These are phyloP conservation scores for Alternaria brassicae DNA, from an alignment of 2,329 filamentous ascomycete species.

Conservation along the genomic window DNA sequence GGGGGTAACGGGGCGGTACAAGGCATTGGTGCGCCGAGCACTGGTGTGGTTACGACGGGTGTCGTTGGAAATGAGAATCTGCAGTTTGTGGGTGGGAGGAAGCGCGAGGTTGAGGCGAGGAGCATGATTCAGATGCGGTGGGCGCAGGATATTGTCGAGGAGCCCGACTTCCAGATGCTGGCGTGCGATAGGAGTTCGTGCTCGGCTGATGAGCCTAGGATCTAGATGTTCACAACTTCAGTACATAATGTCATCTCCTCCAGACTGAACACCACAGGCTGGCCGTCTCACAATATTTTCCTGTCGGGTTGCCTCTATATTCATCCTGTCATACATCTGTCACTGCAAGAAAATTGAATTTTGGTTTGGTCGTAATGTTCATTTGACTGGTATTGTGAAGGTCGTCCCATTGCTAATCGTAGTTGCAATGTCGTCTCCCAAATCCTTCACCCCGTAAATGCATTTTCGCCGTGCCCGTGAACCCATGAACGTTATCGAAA, in stretches of 20 bases:
- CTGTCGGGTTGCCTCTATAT: background rate
- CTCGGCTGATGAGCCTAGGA: slow-evolving; percentile 9
- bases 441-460: slow-evolving; percentile 49
- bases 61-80: slow-evolving; percentile 60
- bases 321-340: slow-evolving; percentile 6
- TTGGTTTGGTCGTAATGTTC: slow-evolving; percentile 40
- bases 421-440: slow-evolving; percentile 45
- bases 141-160: slow-evolving; percentile 34
- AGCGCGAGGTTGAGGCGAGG: slow-evolving; percentile 29
- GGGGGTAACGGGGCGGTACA: slow-evolving; percentile 59
- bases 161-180: slow-evolving; percentile 28
- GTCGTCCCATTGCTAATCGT: slow-evolving; percentile 46
- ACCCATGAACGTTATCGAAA: slow-evolving; percentile 50
- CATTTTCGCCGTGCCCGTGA: slow-evolving; percentile 51
- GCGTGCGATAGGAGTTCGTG: slow-evolving; percentile 38
- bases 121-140: slow-evolving; percentile 42
- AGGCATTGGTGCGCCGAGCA: slow-evolving; percentile 54
- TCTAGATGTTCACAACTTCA: slow-evolving; percentile 1
- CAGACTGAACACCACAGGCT: background rate
- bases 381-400: slow-evolving; percentile 46
- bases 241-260: slow-evolving; percentile 8
- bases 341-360: background rate
- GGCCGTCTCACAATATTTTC: background rate
- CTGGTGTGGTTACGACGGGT: slow-evolving; percentile 57
- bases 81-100: slow-evolving; percentile 46